These are phyloP conservation scores for Pyricularia grisea DNA, from an alignment of 2,329 filamentous ascomycete species.

Conservation along the genomic window DNA sequence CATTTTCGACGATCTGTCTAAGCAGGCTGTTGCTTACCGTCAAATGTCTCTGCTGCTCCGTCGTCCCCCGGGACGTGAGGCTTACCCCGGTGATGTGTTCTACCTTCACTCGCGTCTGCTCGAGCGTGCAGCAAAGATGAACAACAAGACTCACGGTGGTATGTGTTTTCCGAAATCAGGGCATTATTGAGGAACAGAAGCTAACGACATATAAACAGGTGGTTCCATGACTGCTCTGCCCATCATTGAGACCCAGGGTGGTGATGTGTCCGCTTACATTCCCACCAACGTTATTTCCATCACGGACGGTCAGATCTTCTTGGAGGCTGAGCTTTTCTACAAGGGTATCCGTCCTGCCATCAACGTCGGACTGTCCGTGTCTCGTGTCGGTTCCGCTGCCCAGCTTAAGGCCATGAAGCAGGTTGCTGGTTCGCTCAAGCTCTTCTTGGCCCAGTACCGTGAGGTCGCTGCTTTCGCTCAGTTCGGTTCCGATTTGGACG, in stretches of 20 bases:
- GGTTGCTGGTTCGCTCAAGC: conserved; percentile 98
- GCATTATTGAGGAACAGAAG: too few relatives aligned
- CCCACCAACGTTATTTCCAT: conserved; percentile 99
- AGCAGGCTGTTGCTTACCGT: conserved; percentile 96
- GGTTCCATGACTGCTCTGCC: conserved; percentile 96
- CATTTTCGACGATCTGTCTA: conserved; percentile 91
- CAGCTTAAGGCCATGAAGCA: conserved; percentile 99
- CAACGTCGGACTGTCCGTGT: conserved; percentile 99
- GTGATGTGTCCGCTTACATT: conserved; percentile 99
- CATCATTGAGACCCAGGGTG: conserved; percentile 98
- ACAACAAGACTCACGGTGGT: conserved; percentile 65
- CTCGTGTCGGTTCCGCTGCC: conserved; percentile 98
- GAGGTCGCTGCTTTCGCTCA: conserved; percentile 99
- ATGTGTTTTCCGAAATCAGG: too few relatives aligned
- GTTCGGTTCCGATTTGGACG: conserved; percentile 99
- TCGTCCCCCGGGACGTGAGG: conserved; percentile 97
- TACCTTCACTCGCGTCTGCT: conserved; percentile 99
- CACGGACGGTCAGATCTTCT: conserved; percentile 99
- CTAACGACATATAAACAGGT: conserved; percentile 29
- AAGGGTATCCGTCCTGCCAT: conserved; percentile 99
- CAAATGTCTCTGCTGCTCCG: conserved; percentile 98
- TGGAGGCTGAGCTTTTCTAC: conserved; percentile 99
- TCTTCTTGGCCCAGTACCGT: conserved; percentile 99
- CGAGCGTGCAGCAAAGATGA: conserved; percentile 99
- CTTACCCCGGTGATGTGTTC: conserved; percentile 98